phyloP scores from a whole-genome alignment of 2,329 filamentous ascomycete genomes.

The Ceratocystis albifundus region DNA sequence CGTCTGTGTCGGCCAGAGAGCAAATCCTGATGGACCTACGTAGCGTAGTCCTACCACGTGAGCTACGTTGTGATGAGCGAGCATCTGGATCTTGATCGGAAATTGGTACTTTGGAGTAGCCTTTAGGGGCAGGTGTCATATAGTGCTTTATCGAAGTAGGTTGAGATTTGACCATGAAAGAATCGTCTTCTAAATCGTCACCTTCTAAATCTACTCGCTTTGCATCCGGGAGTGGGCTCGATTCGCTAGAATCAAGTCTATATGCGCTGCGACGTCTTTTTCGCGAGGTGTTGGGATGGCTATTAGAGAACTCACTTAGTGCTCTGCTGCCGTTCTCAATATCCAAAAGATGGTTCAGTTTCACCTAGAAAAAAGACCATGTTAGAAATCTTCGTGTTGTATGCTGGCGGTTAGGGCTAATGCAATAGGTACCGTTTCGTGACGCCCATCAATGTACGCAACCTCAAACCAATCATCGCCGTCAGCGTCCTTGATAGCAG shows the following conservation, averaged over 20 bases:
- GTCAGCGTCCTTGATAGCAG: constrained; percentile 27
- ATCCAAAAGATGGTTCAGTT: constrained; percentile 28
- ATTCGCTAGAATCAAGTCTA: background rate
- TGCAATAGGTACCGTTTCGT: constrained; percentile 35
- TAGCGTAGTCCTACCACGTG: background rate
- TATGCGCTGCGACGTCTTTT: background rate
- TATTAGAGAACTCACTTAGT: constrained; percentile 25
- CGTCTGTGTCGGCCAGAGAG: background rate
- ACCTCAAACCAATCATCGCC: constrained; percentile 30
- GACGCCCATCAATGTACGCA: constrained; percentile 38
- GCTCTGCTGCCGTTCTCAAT: constrained; percentile 30
- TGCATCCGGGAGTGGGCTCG: background rate
- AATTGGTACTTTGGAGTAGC: background rate
- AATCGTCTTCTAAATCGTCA: background rate
- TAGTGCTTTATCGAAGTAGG: constrained; percentile 5
- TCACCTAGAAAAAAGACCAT: constrained; percentile 26
- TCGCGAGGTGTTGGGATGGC: background rate
- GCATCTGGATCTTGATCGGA: background rate
- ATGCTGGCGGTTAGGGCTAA: background rate
- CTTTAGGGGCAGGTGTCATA: background rate
- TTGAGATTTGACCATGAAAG: background rate
- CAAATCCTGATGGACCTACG: background rate
- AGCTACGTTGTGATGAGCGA: background rate
- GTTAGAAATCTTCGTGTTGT: background rate
- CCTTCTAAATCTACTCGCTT: background rate